Evolutionary conservation across 352 stramenopile genomes (phyloP).

Genomic region (Blastocystis sp.): DNA sequence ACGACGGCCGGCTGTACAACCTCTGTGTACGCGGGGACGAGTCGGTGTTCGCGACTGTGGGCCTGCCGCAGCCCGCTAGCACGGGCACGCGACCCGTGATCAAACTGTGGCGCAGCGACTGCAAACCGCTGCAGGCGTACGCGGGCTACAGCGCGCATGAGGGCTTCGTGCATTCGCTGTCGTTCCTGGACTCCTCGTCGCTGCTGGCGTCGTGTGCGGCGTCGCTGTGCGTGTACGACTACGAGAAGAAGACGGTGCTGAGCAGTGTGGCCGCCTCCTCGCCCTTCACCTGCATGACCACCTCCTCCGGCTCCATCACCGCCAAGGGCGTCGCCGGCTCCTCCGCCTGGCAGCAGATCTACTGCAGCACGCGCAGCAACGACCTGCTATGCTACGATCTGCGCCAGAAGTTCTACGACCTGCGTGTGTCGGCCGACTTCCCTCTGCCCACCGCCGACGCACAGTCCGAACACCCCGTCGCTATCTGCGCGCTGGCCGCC

Average conservation of each 20-base stretch:
- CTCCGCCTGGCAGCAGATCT: conserved; percentile 61
- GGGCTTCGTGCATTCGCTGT: conserved; percentile 20
- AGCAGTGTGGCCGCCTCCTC: neutral
- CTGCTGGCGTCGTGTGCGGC: conserved; percentile 55
- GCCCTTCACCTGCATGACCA: conserved; percentile 53
- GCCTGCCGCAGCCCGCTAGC: neutral
- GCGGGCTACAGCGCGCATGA: conserved; percentile 2
- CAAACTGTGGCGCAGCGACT: conserved; percentile 56
- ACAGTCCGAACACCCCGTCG: neutral
- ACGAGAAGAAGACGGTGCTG: conserved; percentile 35
- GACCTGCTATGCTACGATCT: conserved; percentile 63
- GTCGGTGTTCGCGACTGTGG: conserved; percentile 56
- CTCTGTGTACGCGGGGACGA: conserved; percentile 36
- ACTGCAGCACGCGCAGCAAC: conserved; percentile 21
- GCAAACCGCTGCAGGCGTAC: conserved; percentile 15
- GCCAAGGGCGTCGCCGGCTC: conserved; percentile 46
- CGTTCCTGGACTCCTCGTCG: conserved; percentile 24
- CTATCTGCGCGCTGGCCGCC: conserved; percentile 20
- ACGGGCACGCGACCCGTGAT: neutral
- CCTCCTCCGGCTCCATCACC: conserved; percentile 40
- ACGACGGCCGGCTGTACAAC: conserved; percentile 35
- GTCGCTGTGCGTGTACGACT: conserved; percentile 47
- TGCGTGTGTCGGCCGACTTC: conserved; percentile 20
- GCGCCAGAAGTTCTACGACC: conserved; percentile 67
- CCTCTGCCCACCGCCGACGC: neutral